Base-by-base conservation (phyloP, 2,329 filamentous ascomycete species). In the Aureobasidium namibiae region DNA sequence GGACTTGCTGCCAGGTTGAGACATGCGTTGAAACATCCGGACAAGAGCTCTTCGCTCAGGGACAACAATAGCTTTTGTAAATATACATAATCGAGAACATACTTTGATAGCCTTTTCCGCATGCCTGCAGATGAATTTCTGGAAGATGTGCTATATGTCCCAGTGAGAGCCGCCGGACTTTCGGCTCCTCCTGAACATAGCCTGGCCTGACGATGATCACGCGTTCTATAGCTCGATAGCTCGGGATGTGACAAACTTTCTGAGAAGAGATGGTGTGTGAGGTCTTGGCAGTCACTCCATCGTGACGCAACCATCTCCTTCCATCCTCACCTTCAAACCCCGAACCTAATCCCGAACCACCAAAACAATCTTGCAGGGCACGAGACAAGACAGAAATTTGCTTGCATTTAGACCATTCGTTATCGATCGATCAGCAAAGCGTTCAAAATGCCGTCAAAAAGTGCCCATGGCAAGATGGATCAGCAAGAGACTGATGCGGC, bases 401-500 rank as follows among this genome's bases (percentile, higher is more conserved):
- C 50, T 23, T 23, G 34, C 21, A 16, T 29, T 4, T 13, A 14
- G 14, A 29, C 16, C 26, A n/a, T n/a, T n/a, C n/a, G 11, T 3
- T 3, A 23, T 11, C 6, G 11, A 10, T 39, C n/a, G 2, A 16
- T 29, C 7, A 18, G 11, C 14, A 34, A 1, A 44, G 7, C n/a
- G 29, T 33, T 2, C 18, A 53, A 23, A 4, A 60, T 59, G 56
- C 31, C 42, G n/a, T 50, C 52, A 26, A 44, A 45, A 18, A 56
- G 57, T 31, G 31, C 52, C 14, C 79, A 84, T 73, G 83, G 81
- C 65, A 80, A 78, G 63, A 74, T 87, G 67, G 81, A 81, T 54
- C 83, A 81, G 64, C 81, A 82, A 42, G 88, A 92, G 70, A 83
- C 86, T 52, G 81, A 82, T 63, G 78, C 81, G 60, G 89, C 89